A percentile compares a stretch with the other conserved stretches of the same genome.
Evolutionary conservation across 768 basidiomycete genomes (phyloP).

Genomic region (Dictyophora rubrovolvata): DNA sequence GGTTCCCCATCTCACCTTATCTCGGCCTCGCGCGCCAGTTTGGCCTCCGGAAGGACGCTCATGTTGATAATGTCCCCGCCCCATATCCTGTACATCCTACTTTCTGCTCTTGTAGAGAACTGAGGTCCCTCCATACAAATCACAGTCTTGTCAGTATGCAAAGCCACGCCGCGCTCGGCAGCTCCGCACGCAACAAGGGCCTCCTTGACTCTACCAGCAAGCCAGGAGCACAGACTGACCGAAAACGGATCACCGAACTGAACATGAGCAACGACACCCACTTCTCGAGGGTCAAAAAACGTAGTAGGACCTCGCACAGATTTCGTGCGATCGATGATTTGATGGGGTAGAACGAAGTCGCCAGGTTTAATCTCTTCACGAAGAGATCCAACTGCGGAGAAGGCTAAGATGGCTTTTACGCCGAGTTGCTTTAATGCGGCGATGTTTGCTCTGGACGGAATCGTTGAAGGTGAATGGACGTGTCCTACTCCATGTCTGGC

Average conservation of each 20-base stretch:
- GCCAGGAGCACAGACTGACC: constrained; percentile 48
- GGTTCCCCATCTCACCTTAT: constrained; percentile 47
- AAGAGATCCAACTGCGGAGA: constrained; percentile 91
- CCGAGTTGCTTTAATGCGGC: constrained; percentile 90
- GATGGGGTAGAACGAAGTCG: constrained; percentile 76
- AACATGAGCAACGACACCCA: constrained; percentile 79
- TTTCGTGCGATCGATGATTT: constrained; percentile 96
- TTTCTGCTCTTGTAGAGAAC: constrained; percentile 98
- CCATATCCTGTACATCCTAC: constrained; percentile 85
- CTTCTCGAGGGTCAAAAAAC: constrained; percentile 51
- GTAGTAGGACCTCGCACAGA: constrained; percentile 81
- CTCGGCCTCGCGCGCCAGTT: constrained; percentile 92
- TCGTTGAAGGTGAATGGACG: constrained; percentile 63
- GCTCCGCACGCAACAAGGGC: constrained; percentile 38
- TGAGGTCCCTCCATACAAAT: constrained; percentile 97
- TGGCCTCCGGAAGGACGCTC: constrained; percentile 95
- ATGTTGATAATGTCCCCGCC: constrained; percentile 95
- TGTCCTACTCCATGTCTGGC: constrained; percentile 85
- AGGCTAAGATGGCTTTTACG: constrained; percentile 80
- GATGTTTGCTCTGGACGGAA: constrained; percentile 88
- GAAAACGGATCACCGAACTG: constrained; percentile 93
- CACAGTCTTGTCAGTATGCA: constrained; percentile 77
- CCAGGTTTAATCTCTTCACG: constrained; percentile 90
- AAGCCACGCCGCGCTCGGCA: constrained; percentile 45
- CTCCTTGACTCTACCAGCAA: constrained; percentile 51